Percentiles rank a stretch among this genome's conserved stretches.
phyloP scores from a whole-genome alignment of 352 stramenopile species.

The Thalassiosira delicatula region DNA sequence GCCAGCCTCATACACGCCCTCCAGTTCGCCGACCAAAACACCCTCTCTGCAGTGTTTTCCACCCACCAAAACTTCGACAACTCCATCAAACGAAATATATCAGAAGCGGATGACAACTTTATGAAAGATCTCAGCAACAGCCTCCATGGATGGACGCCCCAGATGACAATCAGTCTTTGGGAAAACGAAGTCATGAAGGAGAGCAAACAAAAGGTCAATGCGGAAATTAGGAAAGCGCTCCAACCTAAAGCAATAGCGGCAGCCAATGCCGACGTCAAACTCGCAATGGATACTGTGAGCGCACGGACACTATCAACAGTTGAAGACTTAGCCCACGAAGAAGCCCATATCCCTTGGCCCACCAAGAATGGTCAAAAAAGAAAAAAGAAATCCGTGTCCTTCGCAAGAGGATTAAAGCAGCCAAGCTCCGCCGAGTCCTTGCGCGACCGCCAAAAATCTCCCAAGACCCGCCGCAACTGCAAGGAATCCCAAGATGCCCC shows the following conservation, averaged over 20 bases:
- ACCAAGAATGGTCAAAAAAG: constrained; percentile 2
- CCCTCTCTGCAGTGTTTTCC: too few species aligned
- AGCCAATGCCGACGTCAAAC: constrained; percentile 1
- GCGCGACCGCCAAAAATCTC: not conserved
- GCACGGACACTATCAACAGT: not conserved
- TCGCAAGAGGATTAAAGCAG: too few species aligned
- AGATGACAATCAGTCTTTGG: not conserved
- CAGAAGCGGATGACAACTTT: not conserved
- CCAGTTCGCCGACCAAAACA: too few species aligned
- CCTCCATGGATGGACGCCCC: not conserved
- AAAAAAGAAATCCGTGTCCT: too few species aligned
- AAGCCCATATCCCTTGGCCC: constrained; percentile 1
- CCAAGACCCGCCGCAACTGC: too few species aligned
- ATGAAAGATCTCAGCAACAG: not conserved
- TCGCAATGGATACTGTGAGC: constrained; percentile 2
- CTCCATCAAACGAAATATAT: too few species aligned
- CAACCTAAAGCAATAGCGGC: not conserved
- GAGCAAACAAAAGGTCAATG: not conserved
- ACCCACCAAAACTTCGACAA: too few species aligned
- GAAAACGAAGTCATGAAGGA: not conserved
- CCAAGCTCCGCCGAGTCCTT: too few species aligned
- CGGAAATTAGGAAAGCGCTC: not conserved
- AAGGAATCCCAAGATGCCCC: too few species aligned
- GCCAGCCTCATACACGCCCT: too few species aligned
- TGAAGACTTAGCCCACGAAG: not conserved